Evolutionary conservation across 768 basidiomycete species (phyloP), one percentile per base, ranked within the genome.

Genomic region (Tylopilus plumbeoviolaceoides): DNA sequence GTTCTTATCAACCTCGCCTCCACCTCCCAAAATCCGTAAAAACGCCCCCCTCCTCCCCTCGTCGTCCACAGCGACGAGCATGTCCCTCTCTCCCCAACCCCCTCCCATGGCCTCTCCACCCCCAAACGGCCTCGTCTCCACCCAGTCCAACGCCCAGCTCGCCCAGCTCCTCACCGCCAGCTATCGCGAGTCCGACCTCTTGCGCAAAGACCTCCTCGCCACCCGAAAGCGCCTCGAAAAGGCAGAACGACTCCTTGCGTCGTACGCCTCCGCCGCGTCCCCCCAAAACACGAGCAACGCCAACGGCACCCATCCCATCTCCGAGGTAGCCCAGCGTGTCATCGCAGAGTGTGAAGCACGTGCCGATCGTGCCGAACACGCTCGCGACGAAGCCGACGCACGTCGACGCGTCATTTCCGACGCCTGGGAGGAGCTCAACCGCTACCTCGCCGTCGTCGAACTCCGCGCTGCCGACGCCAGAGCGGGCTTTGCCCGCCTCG

Each of bases 361-460:
- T 48, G 71, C 75, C 2, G 68, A 72, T 33, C 70, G 72, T 48
- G 80, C 80, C 4, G 82, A 85, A 63, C 62, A 66, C 27, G 77
- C 75, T 4, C 72, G 79, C 47, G 83, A 84, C 60, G 83, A 85
- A 11, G 75, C 78, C 0, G 77, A 81, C 30, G 74, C 77, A 0
- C 72, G 79, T 12, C 61, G 75, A 53, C 70, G 70, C 47, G 66
- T 72, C 50, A 52, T 82, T 35, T 64, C 72, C 21, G 78, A 82
- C 18, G 69, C 71, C 23, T 85, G 83, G 82, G 44, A 60, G 1
- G 75, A 78, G 51, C 71, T 84, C 56, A 76, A 77, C 23, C 72
- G 72, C 33, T 78, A 78, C 59, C 72, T 85, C 44, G 57, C 58
- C 20, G 59, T 67, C 47, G 51, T 81, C 54, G 81, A 84, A 39